Evolutionary conservation across 2,329 filamentous ascomycete genomes (phyloP).

Genomic region (Amauroascus verrucosus): DNA sequence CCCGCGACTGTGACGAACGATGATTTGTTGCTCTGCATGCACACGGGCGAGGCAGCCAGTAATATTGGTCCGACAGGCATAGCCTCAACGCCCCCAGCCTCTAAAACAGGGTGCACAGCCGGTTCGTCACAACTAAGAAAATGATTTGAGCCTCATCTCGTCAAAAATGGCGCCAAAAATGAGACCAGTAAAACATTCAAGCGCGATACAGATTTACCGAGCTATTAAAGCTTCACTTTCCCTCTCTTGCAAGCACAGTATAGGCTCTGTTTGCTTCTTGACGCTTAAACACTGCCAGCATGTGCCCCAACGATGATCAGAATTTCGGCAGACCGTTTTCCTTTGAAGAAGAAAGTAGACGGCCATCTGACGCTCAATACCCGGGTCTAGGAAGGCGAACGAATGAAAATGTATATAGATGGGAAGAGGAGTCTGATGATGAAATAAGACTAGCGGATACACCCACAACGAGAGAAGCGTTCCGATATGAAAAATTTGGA

Average conservation of each 20-base stretch:
- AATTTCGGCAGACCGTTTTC: background rate
- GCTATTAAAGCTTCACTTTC: background rate
- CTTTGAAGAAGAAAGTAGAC: background rate
- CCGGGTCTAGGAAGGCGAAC: background rate
- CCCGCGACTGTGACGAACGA: background rate
- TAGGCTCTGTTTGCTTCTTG: background rate
- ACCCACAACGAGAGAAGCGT: background rate
- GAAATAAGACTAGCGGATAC: background rate
- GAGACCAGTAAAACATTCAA: background rate
- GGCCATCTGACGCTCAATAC: background rate
- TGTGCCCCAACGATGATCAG: background rate
- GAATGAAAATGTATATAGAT: background rate
- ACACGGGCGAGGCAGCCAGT: background rate
- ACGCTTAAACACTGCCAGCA: background rate
- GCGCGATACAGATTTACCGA: background rate
- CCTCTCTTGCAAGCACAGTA: background rate
- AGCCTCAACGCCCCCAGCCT: background rate
- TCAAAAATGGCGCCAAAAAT: background rate
- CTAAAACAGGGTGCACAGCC: background rate
- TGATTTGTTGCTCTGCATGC: background rate
- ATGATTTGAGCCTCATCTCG: background rate
- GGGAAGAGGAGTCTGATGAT: constrained; percentile 1
- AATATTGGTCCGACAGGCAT: background rate
- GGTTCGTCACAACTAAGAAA: background rate
- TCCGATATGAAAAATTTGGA: background rate